A percentile compares a stretch with the other conserved stretches of the same genome.
Evolutionary conservation across 139 green algal genomes (phyloP).

Genomic region (Picochlorum sp.): DNA sequence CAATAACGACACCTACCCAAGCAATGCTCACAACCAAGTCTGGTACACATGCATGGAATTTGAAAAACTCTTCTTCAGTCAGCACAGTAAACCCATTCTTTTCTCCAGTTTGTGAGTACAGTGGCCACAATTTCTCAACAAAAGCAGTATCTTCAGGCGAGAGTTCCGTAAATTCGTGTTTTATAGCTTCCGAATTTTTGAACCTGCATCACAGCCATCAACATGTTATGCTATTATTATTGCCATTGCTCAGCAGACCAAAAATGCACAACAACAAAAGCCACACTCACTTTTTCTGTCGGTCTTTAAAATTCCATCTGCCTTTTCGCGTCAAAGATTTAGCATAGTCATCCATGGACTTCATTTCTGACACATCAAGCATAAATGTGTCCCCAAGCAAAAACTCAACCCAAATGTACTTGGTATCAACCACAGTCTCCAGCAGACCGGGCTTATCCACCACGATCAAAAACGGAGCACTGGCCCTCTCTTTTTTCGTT

Average conservation of each 20-base stretch:
- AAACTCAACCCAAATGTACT: conserved; percentile 14
- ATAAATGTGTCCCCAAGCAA: conserved; percentile 22
- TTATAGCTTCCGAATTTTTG: too few relatives aligned
- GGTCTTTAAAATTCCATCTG: conserved; percentile 30
- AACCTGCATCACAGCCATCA: too few relatives aligned
- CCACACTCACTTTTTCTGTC: conserved; percentile 23
- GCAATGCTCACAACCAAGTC: conserved; percentile 3
- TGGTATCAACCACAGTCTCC: conserved; percentile 4
- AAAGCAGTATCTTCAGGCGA: conserved; percentile 6
- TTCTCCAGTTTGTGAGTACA: conserved; percentile 22
- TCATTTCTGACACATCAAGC: conserved; percentile 21
- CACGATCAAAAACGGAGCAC: conserved; percentile 20
- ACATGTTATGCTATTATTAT: too few relatives aligned
- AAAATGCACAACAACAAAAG: too few relatives aligned
- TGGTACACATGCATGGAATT: conserved; percentile 20
- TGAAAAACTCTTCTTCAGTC: conserved; percentile 17
- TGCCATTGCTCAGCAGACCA: too few relatives aligned
- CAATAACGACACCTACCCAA: conserved; percentile 10
- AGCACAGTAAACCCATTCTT: conserved; percentile 29
- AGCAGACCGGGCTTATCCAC: conserved; percentile 11
- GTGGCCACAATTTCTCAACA: conserved; percentile 17
- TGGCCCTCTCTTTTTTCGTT: conserved; percentile 9
- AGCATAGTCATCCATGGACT: conserved; percentile 22
- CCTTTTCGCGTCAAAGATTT: conserved; percentile 19
- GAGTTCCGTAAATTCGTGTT: conserved; percentile 1